Evolutionary conservation across 495 filamentous ascomycete genomes (phyloP), one percentile per base, ranked within the genome.

Genomic region (Penicillium macrosclerotiorum): DNA sequence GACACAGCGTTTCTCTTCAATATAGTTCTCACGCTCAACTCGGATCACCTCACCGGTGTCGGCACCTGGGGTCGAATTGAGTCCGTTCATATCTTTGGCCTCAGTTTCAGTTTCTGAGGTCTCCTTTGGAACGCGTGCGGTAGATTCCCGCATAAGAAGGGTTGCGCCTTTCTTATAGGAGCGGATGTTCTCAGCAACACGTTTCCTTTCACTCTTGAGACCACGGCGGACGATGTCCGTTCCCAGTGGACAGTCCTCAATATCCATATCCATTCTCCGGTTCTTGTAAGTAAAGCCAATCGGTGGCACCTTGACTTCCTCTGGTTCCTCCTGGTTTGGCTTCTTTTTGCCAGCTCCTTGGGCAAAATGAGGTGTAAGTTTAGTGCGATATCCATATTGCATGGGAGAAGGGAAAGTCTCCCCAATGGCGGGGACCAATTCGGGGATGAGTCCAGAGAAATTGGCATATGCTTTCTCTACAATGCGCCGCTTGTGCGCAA

Each of bases 231-330:
- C 82, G 19, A 84, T 83, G 30, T 90, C 85, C 5, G 93, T 97
- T 19, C 87, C 93, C 52, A 98, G 90, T 4, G 93, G 93, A 56
- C 93, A 98, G 59, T 98, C 93, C 61, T 98, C 93, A 44, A 98
- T 96, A 63, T 98, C 93, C 38, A 98, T 65, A 12, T 88, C 86
- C 33, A 67, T 69, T 33, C 82, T 69, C 16, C 74, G 78, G 13
- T 84, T 84, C 64, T 96, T 96, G 40, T 74, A 74, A 63, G 85
- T 89, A 67, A 94, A 98, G n/a, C 93, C 93, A 62, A 98, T 90
- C 3, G 86, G 75, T 0, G 93, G 93, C 3, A 84, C 73, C 42
- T 75, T 36, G 11, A 47, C 35, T 60, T 46, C 73, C 67, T 29
- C 65, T 59, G 19, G 67, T 58, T 52, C 76, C 9, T 65, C 55